phyloP scores from a whole-genome alignment of 1,139 yeast genomes.

The Geotrichum phurueaensis region DNA sequence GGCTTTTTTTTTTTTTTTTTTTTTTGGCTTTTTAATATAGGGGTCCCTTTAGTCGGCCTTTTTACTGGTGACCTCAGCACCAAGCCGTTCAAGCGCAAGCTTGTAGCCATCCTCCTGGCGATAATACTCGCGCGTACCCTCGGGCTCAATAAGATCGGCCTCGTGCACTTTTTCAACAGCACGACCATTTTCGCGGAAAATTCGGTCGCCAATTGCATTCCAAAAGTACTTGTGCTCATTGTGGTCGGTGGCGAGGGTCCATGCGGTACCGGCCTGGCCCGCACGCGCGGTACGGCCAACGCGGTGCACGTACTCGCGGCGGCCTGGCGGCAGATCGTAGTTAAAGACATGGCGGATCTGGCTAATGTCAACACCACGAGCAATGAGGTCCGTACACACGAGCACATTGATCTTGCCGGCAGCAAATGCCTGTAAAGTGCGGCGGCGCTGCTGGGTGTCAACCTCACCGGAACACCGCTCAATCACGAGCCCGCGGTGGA shows the following conservation, averaged over 20 bases:
- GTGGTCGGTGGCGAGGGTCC: slow-evolving; percentile 62
- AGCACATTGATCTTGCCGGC: slow-evolving; percentile 48
- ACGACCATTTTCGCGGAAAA: slow-evolving; percentile 11
- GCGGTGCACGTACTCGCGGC: slow-evolving; percentile 89
- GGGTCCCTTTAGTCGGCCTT: neutral
- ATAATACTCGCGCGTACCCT: slow-evolving; percentile 18
- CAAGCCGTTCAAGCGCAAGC: slow-evolving; percentile 41
- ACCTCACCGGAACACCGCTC: slow-evolving; percentile 38
- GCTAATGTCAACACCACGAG: slow-evolving; percentile 85
- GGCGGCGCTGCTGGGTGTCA: slow-evolving; percentile 32
- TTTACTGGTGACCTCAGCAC: slow-evolving; percentile 36
- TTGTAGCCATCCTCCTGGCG: slow-evolving; percentile 38
- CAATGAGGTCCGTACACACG: slow-evolving; percentile 86
- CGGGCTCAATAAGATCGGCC: slow-evolving; percentile 13
- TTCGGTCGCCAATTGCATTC: slow-evolving; percentile 17
- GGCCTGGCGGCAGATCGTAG: slow-evolving; percentile 83
- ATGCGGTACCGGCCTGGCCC: slow-evolving; percentile 65
- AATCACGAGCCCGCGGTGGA: slow-evolving; percentile 21
- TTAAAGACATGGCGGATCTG: slow-evolving; percentile 72
- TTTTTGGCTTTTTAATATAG: neutral
- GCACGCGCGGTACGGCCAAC: slow-evolving; percentile 98
- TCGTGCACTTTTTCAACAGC: slow-evolving; percentile 8
- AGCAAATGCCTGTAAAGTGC: slow-evolving; percentile 50
- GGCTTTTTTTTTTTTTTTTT: too few relatives aligned
- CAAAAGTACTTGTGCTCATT: slow-evolving; percentile 70